Evolutionary conservation across 2,329 filamentous ascomycete species (phyloP), one percentile per base, ranked within the genome.

Genomic region (Talaromyces pinophilus): DNA sequence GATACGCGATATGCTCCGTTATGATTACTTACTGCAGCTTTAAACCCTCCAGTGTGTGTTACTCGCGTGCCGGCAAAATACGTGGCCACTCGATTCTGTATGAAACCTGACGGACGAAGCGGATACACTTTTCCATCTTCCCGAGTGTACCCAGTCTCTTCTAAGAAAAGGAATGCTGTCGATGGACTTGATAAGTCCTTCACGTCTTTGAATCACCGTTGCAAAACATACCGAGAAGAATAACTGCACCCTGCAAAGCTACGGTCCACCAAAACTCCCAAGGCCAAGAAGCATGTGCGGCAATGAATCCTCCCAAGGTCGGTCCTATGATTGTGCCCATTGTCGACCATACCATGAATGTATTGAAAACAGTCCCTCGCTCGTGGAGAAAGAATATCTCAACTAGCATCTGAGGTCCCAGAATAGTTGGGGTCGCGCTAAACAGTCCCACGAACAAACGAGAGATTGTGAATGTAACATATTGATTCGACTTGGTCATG

Each of bases 381-480:
- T 67, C 65, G 50, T 67, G 65, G n/a, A 63, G 61, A 50, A 67
- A 67, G 28, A 67, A 67, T 3, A 59, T 40, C 30, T 67, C 60
- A 17, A 67, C 54, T 17, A 67, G 35, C 52, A 67, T 55, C 54
- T 67, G 65, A n/a, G 65, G 65, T 10, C 65, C 65, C 15, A 67
- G n/a, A 25, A 54, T 38, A 30, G 61, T 63, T 5, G 65, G 60
- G 25, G 65, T 59, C 4, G 44, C 50, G 15, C 65, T 54, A 35
- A 67, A 67, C 15, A 67, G 38, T 1, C 65, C 65, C 15, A 67
- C 65, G 33, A 63, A 67, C 35, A 67, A 40, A 44, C 65, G 65
- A 42, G 65, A 67, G 13, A 67, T n/a, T 35, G 54, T 67, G 46
- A 67, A 67, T 46, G 61, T 6, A 35, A 67, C 30, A 25, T 67